Base-by-base conservation (phyloP, 1,284 basidiomycete genomes). In the Sporisorium iseilematis-ciliati region DNA sequence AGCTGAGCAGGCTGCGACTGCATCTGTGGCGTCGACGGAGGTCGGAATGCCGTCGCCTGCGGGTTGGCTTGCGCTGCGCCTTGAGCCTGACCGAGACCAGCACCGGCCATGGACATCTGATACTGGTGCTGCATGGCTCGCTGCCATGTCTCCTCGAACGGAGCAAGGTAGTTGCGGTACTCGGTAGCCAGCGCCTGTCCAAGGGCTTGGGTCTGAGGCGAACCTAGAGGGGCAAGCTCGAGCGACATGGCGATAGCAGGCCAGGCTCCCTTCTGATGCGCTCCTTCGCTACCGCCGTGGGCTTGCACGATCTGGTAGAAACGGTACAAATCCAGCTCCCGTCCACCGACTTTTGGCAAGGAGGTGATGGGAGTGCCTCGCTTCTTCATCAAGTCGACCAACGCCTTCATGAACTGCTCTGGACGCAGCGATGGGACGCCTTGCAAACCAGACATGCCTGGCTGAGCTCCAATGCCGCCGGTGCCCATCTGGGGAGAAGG, bases 91-190 rank as follows among this genome's bases (percentile, higher is more conserved):
- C 53, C 62, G 18, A 72, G 60, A 46, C 70, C 69, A 7, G 64
- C 65, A 18, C 49, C 57, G 31, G 69, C 67, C 75, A 81, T 79
- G 5, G 77, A 72, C 63, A 75, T 73, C 57, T 81, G 79, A 41
- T 82, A 73, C 57, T 81, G 79, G 21, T 82, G 80, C 20, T 79
- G 67, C 67, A 82, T 72, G 2, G 80, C 80, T n/a, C 79, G 71
- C 54, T 76, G 76, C 81, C 81, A 84, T 4, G 82, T 77, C 53
- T 81, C 77, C 45, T 83, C 82, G 26, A 84, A 82, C 3, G 80
- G 76, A 7, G 70, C 75, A 38, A 84, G 67, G 55, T 77, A 80
- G 40, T 61, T 75, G 43, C 75, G 70, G 49, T 77, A 84, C 43
- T 78, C 68, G 41, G 76, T 71, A 2, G 77, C 77, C 33, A 84